Evolutionary conservation across 768 basidiomycete genomes (phyloP), one percentile per base, ranked within the genome.

Genomic region (Galerina sulciceps): DNA sequence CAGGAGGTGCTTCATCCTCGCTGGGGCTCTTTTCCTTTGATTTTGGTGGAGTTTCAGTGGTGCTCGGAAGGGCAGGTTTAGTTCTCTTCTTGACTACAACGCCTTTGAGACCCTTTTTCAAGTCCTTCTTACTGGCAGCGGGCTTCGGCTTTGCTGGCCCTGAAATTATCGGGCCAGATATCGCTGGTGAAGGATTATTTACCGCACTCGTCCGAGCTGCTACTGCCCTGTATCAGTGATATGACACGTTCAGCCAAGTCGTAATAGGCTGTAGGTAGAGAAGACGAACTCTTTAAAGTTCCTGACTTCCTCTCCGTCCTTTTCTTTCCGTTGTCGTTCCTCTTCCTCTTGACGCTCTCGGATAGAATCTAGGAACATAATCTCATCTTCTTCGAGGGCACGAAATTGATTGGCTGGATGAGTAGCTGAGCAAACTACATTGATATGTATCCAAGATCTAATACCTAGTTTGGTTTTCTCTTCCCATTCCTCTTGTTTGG

Each of bases 401-500:
- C 93, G 89, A 66, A 94, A 94, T 68, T 94, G 93, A 69, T 93
- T 94, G 53, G 91, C 91, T 91, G 70, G 31, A 54, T 11, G 36
- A 36, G 47, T 49, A 53, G 11, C 59, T 62, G 44, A 65, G 61
- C 40, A 41, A 37, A 47, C 47, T 42, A 45, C 35, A 31, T 20
- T 44, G 31, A 35, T 1, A 41, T n/a, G 14, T 9, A 37, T 18
- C 26, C 17, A 46, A 26, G 36, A 56, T 57, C 53, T 55, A n/a
- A n/a, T n/a, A 77, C 81, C 81, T 74, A 94, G 83, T 71, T 93
- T 93, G 59, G 86, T 91, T 70, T 90, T 90, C 71, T 93, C 90
- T 69, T 94, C 93, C 90, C 91, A 94, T 85, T 94, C 91, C 72
- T 94, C 93, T 75, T 94, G 91, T 72, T 94, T 93, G 63, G 91